phyloP scores from a whole-genome alignment of 139 green algal species.

The Chlorella ohadii region DNA sequence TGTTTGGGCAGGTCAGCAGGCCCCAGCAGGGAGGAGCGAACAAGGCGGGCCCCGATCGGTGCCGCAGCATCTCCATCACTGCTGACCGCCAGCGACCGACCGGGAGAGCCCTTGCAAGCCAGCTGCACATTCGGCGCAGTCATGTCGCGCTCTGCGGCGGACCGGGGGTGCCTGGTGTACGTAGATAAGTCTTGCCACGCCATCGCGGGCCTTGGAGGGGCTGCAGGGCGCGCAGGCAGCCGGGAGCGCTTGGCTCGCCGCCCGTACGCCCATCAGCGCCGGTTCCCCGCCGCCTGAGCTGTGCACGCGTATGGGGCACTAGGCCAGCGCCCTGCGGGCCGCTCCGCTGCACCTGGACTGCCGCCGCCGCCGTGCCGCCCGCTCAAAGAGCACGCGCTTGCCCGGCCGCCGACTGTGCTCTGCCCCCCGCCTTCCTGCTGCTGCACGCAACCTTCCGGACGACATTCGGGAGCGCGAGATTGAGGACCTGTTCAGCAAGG shows the following conservation, averaged over 20 bases:
- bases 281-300: too few species aligned
- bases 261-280: too few species aligned
- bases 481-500: constrained; percentile 89
- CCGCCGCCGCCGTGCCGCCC: not conserved
- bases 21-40: too few species aligned
- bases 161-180: constrained; percentile 49
- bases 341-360: not conserved
- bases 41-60: too few species aligned
- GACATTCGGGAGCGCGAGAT: constrained; percentile 89
- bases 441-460: constrained; percentile 81
- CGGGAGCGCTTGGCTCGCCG: too few species aligned
- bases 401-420: not conserved
- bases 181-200: constrained; percentile 12
- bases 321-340: not conserved
- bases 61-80: too few species aligned
- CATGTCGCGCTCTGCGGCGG: constrained; percentile 20
- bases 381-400: not conserved
- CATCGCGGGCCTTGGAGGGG: not conserved
- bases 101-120: too few species aligned
- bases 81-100: too few species aligned
- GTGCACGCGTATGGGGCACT: too few species aligned
- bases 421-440: not conserved
- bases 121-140: too few species aligned
- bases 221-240: not conserved
- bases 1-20: too few species aligned